Percentiles rank a stretch among this genome's conserved stretches.
Conservation (phyloP, 2,329 filamentous ascomycete genomes). For the Decorospora gaudefroyi region DNA sequence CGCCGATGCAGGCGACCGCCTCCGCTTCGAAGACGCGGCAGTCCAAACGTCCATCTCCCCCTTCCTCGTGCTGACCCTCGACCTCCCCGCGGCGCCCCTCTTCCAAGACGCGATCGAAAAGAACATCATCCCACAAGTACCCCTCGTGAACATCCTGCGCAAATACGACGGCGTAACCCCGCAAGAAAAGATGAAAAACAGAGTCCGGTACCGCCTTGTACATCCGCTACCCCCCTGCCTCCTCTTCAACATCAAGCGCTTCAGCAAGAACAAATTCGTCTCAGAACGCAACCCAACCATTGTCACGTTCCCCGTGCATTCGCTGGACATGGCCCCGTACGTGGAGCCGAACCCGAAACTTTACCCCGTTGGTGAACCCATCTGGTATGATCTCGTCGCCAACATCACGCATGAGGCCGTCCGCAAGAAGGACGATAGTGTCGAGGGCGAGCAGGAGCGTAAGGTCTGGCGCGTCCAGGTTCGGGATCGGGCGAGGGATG, state of each 20-base stretch:
- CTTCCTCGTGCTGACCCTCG: slow-evolving; percentile 90
- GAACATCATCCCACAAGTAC: slow-evolving; percentile 94
- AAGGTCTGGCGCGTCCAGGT: slow-evolving; percentile 96
- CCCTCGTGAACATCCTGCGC: slow-evolving; percentile 72
- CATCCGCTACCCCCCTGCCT: slow-evolving; percentile 91
- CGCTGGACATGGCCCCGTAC: slow-evolving; percentile 86
- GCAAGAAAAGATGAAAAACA: slow-evolving; percentile 86
- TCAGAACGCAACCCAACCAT: slow-evolving; percentile 96
- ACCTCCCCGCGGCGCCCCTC: slow-evolving; percentile 86
- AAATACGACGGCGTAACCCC: slow-evolving; percentile 91
- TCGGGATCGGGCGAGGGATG: slow-evolving; percentile 75
- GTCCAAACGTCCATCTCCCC: slow-evolving; percentile 77
- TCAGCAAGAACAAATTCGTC: slow-evolving; percentile 95
- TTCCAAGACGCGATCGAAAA: slow-evolving; percentile 94
- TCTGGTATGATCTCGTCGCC: slow-evolving; percentile 93
- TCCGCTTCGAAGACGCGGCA: slow-evolving; percentile 91
- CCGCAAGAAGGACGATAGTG: slow-evolving; percentile 74
- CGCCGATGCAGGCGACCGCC: slow-evolving; percentile 80
- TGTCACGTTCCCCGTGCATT: slow-evolving; percentile 87
- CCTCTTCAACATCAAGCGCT: slow-evolving; percentile 94
- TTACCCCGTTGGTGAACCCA: slow-evolving; percentile 75
- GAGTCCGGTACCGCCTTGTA: slow-evolving; percentile 84
- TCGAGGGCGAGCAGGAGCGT: slow-evolving; percentile 87
- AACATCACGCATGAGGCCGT: slow-evolving; percentile 91
- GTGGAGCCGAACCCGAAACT: slow-evolving; percentile 81